phyloP scores from a whole-genome alignment of 208 protist genomes.

The Strigomonas galati region DNA sequence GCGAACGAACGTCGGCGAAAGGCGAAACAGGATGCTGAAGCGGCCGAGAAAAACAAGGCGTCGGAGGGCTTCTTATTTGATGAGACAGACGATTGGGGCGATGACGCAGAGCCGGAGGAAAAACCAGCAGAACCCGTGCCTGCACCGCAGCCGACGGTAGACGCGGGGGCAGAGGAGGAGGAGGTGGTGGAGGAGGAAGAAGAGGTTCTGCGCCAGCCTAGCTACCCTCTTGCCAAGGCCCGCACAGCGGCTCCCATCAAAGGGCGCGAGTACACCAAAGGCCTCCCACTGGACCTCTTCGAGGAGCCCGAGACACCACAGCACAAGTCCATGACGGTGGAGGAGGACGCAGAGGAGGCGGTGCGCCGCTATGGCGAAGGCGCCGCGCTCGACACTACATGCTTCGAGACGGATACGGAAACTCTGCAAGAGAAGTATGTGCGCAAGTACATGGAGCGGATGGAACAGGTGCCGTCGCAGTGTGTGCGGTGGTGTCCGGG shows the following conservation, averaged over 20 bases:
- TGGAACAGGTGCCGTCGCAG: conserved; percentile 68
- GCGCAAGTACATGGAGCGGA: conserved; percentile 75
- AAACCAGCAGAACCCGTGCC: background rate
- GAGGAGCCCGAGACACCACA: conserved; percentile 40
- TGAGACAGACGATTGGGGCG: conserved; percentile 45
- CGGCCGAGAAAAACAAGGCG: conserved; percentile 13
- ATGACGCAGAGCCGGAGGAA: conserved; percentile 16
- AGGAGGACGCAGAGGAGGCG: conserved; percentile 55
- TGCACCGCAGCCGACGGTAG: background rate
- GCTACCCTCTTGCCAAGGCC: conserved; percentile 28
- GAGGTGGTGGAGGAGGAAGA: background rate
- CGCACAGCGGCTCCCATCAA: conserved; percentile 31
- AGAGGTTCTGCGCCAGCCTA: conserved; percentile 2
- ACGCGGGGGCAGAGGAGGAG: background rate
- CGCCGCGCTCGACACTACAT: conserved; percentile 49
- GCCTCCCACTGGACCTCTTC: conserved; percentile 65
- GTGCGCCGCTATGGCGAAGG: conserved; percentile 51
- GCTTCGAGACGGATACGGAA: conserved; percentile 75
- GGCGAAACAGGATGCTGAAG: conserved; percentile 8
- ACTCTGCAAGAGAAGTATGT: conserved; percentile 50
- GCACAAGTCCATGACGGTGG: conserved; percentile 28
- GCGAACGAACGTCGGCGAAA: conserved; percentile 1
- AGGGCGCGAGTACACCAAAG: conserved; percentile 41
- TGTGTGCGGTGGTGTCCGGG: conserved; percentile 84
- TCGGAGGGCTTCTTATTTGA: conserved; percentile 38